A percentile compares a stretch with the other conserved stretches of the same genome.
Evolutionary conservation across 371 early-diverging fungal genomes (phyloP).

Genomic region (Fennellomyces sp.): DNA sequence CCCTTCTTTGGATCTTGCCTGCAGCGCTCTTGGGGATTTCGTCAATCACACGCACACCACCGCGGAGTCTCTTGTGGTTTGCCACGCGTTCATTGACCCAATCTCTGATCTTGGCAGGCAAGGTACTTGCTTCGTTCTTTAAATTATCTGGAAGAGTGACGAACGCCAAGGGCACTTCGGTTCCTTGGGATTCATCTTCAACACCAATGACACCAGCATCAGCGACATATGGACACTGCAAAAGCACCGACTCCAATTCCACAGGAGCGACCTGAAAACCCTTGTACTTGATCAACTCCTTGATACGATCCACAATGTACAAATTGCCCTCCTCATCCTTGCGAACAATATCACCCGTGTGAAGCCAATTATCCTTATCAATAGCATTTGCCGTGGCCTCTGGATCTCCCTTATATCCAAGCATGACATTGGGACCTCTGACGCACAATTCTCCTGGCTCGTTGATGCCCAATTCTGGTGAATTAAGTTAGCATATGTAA

Average conservation of each 20-base stretch:
- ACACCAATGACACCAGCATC: slow-evolving; percentile 78
- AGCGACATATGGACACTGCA: slow-evolving; percentile 65
- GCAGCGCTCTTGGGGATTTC: slow-evolving; percentile 76
- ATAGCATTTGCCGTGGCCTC: slow-evolving; percentile 72
- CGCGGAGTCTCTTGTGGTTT: slow-evolving; percentile 77
- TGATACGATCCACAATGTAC: slow-evolving; percentile 68
- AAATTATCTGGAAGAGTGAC: slow-evolving; percentile 51
- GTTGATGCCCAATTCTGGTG: slow-evolving; percentile 69
- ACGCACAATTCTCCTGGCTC: slow-evolving; percentile 71
- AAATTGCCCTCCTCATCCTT: slow-evolving; percentile 62
- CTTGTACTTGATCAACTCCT: slow-evolving; percentile 80
- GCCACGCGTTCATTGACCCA: slow-evolving; percentile 68
- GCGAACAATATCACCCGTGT: slow-evolving; percentile 83
- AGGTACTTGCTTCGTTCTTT: slow-evolving; percentile 18
- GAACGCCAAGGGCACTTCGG: slow-evolving; percentile 81
- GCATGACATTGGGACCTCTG: slow-evolving; percentile 48
- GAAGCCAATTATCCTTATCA: slow-evolving; percentile 75
- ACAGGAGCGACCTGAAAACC: slow-evolving; percentile 57
- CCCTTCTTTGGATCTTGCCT: slow-evolving; percentile 78
- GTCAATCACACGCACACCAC: slow-evolving; percentile 70
- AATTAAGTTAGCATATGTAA: background rate
- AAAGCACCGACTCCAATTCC: slow-evolving; percentile 81
- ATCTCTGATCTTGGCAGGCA: slow-evolving; percentile 48
- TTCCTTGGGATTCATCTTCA: slow-evolving; percentile 53
- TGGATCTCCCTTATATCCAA: slow-evolving; percentile 68